Conservation (phyloP, 2,329 filamentous ascomycete genomes). For the Verticillium dahliae region DNA sequence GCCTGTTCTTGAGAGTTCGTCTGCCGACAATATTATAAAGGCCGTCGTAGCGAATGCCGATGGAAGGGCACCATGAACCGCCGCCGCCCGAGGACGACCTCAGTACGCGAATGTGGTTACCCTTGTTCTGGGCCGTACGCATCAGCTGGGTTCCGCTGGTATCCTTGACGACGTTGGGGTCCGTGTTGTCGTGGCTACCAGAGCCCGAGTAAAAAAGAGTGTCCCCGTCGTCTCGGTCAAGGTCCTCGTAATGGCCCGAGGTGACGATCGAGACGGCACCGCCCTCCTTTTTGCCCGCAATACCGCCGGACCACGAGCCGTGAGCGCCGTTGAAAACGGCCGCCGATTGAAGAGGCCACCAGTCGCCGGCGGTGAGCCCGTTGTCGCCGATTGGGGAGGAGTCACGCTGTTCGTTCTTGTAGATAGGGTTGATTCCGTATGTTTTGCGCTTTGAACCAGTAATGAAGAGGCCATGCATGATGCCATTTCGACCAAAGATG, state of each 20-base stretch:
- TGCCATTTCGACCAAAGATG: constrained; percentile 20
- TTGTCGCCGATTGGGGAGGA: constrained; percentile 21
- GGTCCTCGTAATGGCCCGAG: constrained; percentile 21
- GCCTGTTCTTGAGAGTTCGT: constrained; percentile 5
- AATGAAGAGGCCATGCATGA: constrained; percentile 19
- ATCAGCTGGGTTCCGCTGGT: constrained; percentile 14
- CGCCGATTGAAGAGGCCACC: constrained; percentile 47
- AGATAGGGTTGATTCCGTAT: constrained; percentile 13
- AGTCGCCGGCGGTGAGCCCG: constrained; percentile 29
- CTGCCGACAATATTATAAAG: constrained; percentile 19
- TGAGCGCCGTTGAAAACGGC: constrained; percentile 48
- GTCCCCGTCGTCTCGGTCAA: constrained; percentile 19
- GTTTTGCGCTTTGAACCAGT: background rate
- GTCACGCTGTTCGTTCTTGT: background rate
- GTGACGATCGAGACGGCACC: constrained; percentile 52
- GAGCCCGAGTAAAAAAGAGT: constrained; percentile 19
- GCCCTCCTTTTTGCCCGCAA: constrained; percentile 33
- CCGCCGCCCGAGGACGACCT: constrained; percentile 12
- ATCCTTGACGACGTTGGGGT: background rate
- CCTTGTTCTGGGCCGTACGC: constrained; percentile 5
- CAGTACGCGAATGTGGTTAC: constrained; percentile 20
- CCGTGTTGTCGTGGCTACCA: constrained; percentile 10
- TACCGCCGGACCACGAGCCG: constrained; percentile 39
- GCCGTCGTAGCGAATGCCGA: constrained; percentile 28
- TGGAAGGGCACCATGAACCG: constrained; percentile 10